phyloP scores from a whole-genome alignment of 768 basidiomycete species.

The Pisolithus marmoratus region DNA sequence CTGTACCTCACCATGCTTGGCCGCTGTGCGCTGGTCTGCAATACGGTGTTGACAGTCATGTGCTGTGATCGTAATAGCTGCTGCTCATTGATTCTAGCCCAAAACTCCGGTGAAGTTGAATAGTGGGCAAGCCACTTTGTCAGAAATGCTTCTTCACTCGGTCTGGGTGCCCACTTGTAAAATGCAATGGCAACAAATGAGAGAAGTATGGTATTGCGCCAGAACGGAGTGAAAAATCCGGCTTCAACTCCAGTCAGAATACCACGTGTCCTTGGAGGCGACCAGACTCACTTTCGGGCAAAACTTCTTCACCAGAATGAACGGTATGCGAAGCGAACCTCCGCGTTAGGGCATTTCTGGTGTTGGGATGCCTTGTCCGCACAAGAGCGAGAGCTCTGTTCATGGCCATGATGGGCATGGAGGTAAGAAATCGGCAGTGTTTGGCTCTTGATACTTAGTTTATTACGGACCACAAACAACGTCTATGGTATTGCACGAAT shows the following conservation, averaged over 20 bases:
- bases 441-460: too few species aligned
- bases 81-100: conserved; percentile 50
- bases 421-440: neutral
- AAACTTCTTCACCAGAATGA: conserved; percentile 42
- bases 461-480: too few species aligned
- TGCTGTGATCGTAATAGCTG: conserved; percentile 44
- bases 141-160: conserved; percentile 54
- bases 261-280: neutral
- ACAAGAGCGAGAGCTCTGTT: conserved; percentile 33
- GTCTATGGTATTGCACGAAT: too few species aligned
- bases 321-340: conserved; percentile 40
- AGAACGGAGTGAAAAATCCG: conserved; percentile 61
- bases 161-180: conserved; percentile 66
- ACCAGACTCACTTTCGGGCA: conserved; percentile 51
- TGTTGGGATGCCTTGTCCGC: conserved; percentile 28
- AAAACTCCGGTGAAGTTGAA: conserved; percentile 45
- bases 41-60: conserved; percentile 34
- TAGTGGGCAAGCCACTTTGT: conserved; percentile 64
- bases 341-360: conserved; percentile 27
- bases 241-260: conserved; percentile 12
- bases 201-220: conserved; percentile 57
- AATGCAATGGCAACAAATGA: conserved; percentile 46
- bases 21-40: conserved; percentile 40
- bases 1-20: conserved; percentile 53
- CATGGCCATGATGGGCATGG: conserved; percentile 35